Conservation (phyloP, 129 eudicot species). For the Flaveria ramosissima region DNA sequence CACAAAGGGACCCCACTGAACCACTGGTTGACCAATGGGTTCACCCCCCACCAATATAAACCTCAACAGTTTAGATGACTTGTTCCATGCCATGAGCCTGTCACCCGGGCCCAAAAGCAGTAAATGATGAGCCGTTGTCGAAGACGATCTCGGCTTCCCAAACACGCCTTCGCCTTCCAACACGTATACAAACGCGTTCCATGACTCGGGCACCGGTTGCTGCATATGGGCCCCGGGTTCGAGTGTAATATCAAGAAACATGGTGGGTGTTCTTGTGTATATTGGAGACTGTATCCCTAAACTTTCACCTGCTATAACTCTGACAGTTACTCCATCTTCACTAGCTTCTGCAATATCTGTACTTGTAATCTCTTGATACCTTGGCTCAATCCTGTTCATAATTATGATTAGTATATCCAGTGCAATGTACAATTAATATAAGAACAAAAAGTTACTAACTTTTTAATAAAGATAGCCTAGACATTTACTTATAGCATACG, state of each 20-base stretch:
- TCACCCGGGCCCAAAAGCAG: constrained; percentile 66
- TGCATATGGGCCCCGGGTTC: constrained; percentile 58
- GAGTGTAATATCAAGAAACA: constrained; percentile 76
- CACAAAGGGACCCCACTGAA: constrained; percentile 80
- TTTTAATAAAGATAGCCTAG: background rate
- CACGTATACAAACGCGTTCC: constrained; percentile 74
- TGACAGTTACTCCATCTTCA: constrained; percentile 62
- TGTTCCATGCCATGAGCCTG: constrained; percentile 70
- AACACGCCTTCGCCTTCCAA: constrained; percentile 83
- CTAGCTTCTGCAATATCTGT: constrained; percentile 46
- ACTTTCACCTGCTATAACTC: constrained; percentile 82
- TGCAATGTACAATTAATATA: no score
- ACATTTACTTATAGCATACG: background rate
- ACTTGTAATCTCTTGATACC: constrained; percentile 48
- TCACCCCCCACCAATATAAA: constrained; percentile 78
- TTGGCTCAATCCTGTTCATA: constrained; percentile 72
- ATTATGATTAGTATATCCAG: background rate
- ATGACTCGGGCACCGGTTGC: constrained; percentile 67
- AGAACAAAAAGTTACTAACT: no score
- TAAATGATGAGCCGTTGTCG: constrained; percentile 51
- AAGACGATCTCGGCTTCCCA: constrained; percentile 51
- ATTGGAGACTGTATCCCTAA: constrained; percentile 62
- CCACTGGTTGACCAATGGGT: constrained; percentile 74
- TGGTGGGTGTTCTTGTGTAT: constrained; percentile 78
- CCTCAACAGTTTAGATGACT: constrained; percentile 51